Evolutionary conservation across 139 green algal genomes (phyloP), one percentile per base, ranked within the genome.

Genomic region (Tetratostichococcus sp.): DNA sequence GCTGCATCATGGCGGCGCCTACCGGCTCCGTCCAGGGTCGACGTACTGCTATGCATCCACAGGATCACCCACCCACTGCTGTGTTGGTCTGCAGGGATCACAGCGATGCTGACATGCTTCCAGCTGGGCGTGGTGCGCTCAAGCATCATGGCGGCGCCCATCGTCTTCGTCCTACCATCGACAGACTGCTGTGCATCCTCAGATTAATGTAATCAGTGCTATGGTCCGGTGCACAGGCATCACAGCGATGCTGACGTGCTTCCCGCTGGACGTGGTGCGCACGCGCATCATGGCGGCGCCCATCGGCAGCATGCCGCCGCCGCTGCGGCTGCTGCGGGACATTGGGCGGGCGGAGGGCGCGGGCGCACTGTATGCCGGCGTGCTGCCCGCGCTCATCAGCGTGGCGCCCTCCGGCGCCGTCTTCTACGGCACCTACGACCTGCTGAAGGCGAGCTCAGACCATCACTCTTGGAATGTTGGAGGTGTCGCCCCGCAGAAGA

Each of bases 341-440:
- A 90, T 95, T 23, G 50, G 89, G 30, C 68, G 39, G 34, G 34
- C 77, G 69, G 91, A 96, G 74, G 91, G 91, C 1, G 3, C 86
- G 11, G 65, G 69, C 30, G 79, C 87, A 21, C 72, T 95, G 39
- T 95, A 95, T 75, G 70, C 82, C 65, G 90, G 90, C 33, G 79
- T 86, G 39, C 75, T 91, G 26, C 90, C 90, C 6, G 89, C 89
- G 2, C 72, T 97, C 4, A 77, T 92, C 62, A 84, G 81, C 73
- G 91, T 94, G 84, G 88, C 86, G 1, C 89, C 90, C n/a, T 84
- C 87, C 35, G 88, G 89, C 26, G 91, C 91, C 21, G 80, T 96
- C 4, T 97, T 94, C 76, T 97, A 96, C 72, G 89, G 87, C 43
- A 75, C 90, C 57, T 96, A 93, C 77, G 88, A 94, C 75, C 4